These are phyloP conservation scores for Alternaria sp. DNA, from an alignment of 2,329 filamentous ascomycete genomes.

Conservation along the genomic window DNA sequence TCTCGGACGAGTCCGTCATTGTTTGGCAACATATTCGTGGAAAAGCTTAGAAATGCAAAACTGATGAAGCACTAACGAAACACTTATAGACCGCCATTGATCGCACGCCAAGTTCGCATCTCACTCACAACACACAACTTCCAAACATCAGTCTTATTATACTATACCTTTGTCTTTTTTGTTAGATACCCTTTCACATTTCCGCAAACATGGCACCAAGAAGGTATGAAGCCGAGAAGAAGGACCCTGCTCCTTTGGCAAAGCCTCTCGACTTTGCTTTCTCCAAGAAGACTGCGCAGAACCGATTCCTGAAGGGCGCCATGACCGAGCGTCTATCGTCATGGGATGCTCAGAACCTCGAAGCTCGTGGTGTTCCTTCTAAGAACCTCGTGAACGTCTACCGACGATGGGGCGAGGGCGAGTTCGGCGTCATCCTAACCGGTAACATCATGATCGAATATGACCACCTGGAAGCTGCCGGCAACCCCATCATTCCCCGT, in stretches of 20 bases:
- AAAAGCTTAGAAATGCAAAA: slow-evolving; percentile 13
- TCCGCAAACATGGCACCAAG: slow-evolving; percentile 42
- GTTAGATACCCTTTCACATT: slow-evolving; percentile 1
- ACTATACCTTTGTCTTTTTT: neutral
- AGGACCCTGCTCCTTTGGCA: slow-evolving; percentile 49
- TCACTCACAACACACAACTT: neutral
- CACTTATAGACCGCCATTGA: neutral
- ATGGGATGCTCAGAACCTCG: slow-evolving; percentile 62
- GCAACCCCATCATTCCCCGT: slow-evolving; percentile 65
- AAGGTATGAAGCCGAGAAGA: slow-evolving; percentile 51
- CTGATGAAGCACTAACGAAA: neutral
- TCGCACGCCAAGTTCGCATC: neutral
- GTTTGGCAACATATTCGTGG: neutral
- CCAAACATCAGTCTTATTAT: neutral
- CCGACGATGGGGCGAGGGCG: slow-evolving; percentile 59
- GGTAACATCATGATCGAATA: slow-evolving; percentile 71
- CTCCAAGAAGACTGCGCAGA: slow-evolving; percentile 63
- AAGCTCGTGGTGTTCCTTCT: slow-evolving; percentile 61
- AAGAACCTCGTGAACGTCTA: slow-evolving; percentile 62
- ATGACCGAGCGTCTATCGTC: slow-evolving; percentile 70
- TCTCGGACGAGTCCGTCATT: neutral
- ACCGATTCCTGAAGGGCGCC: slow-evolving; percentile 71
- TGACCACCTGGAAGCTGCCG: slow-evolving; percentile 63
- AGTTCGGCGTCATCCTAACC: slow-evolving; percentile 59
- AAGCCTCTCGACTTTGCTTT: slow-evolving; percentile 55